Evolutionary conservation across 176 grass and related monocot genomes (phyloP), one percentile per base, ranked within the genome.

Genomic region (Typha latifolia): DNA sequence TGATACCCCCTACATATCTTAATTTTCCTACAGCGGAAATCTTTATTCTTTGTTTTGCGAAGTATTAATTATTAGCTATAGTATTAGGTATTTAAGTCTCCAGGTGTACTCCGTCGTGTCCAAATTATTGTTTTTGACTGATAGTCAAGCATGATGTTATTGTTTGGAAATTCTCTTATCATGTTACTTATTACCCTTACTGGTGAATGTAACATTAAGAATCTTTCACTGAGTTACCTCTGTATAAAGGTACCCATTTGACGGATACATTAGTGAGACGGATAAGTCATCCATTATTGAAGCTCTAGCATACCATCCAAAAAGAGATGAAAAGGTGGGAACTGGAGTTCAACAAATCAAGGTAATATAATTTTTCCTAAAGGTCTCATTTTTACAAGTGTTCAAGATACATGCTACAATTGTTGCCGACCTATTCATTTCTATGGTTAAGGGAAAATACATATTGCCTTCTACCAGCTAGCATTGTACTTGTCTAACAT

Each of bases 271-370:
- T 48, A 70, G 5, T 55, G 82, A 87, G 64, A 14, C 65, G 72
- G 88, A 92, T 75, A 91, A 79, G 71, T 63, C 69, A 67, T 62
- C 15, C 22, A 61, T 92, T 47, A 79, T 86, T 10, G 83, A 89
- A 72, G 88, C 88, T 63, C 49, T 97, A 49, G 72, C 74, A 19
- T 97, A 86, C 70, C 82, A 85, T 81, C 77, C 77, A 14, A 77
- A 71, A 52, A 63, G 68, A 47, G 27, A 19, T 56, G 72, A 71
- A 72, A 85, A 85, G 55, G 77, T 64, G 4, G 78, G 73, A 18
- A n/a, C 16, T 72, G 82, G 82, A 62, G 63, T 85, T 63, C 56
- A 64, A 59, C 67, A 48, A 62, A 85, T 85, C 48, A 85, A 85
- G 82, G 82, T 85, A 80, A 24, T 50, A 47, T 64, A 52, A 22